Conservation (phyloP, 2,329 filamentous ascomycete species). For the Aspergillus ochraceus region DNA sequence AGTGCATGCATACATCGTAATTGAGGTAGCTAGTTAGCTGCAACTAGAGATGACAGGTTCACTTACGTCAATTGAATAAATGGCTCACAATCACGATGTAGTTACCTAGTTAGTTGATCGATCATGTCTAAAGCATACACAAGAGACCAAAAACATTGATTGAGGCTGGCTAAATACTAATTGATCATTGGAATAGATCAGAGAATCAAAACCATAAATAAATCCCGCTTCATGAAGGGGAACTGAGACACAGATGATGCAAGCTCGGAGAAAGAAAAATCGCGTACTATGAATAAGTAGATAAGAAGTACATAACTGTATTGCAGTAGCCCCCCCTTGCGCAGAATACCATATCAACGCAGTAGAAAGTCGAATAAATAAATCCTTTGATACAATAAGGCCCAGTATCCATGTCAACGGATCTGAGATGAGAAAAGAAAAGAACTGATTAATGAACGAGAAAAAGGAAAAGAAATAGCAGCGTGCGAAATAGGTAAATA, state of each 20-base stretch:
- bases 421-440: slow-evolving; percentile 15
- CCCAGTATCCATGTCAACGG: slow-evolving; percentile 22
- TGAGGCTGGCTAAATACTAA: no score
- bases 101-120: no score
- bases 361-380: background rate
- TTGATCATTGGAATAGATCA: no score
- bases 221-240: no score
- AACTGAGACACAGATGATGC: background rate
- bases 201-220: no score
- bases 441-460: slow-evolving; percentile 16
- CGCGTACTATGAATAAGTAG: background rate
- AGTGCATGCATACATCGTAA: no score
- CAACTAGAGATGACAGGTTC: no score
- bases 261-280: background rate
- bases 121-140: no score
- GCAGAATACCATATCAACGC: background rate
- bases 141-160: no score
- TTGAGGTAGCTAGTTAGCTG: no score
- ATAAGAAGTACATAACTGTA: background rate
- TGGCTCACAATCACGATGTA: no score
- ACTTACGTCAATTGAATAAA: no score
- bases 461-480: slow-evolving; percentile 9
- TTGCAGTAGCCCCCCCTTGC: background rate
- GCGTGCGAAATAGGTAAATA: background rate
- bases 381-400: background rate